phyloP scores from a whole-genome alignment of 495 filamentous ascomycete genomes.

The Lindgomyces ingoldianus region DNA sequence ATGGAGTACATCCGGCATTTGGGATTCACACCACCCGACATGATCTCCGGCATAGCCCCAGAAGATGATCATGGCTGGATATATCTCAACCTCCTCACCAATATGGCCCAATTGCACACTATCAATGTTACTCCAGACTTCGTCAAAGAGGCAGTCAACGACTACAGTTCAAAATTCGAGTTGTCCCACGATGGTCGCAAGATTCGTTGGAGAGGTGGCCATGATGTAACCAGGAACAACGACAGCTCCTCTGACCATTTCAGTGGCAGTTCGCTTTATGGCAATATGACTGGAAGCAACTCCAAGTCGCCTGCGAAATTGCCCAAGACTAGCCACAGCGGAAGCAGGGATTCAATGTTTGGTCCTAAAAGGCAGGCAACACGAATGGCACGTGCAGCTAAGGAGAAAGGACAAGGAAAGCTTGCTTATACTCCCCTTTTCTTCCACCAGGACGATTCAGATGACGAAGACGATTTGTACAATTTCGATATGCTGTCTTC shows the following conservation, averaged over 20 bases:
- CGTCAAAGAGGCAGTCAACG: conserved; percentile 64
- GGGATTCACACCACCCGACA: conserved; percentile 60
- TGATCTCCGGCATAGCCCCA: conserved; percentile 49
- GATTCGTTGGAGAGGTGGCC: conserved; percentile 71
- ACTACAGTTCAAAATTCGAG: conserved; percentile 69
- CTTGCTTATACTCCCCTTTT: conserved; percentile 47
- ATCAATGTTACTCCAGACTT: conserved; percentile 74
- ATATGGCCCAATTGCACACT: conserved; percentile 78
- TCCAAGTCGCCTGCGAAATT: conserved; percentile 7
- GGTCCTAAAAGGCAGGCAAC: conserved; percentile 8
- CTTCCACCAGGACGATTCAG: conserved; percentile 41
- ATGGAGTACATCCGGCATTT: conserved; percentile 74
- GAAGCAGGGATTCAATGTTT: conserved; percentile 6
- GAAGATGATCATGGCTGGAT: conserved; percentile 65
- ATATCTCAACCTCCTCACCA: conserved; percentile 77
- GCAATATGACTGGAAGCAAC: background rate
- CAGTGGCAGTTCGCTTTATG: conserved; percentile 18
- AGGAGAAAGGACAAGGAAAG: conserved; percentile 29
- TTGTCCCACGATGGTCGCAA: conserved; percentile 71
- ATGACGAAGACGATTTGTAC: conserved; percentile 35
- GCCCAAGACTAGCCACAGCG: conserved; percentile 3
- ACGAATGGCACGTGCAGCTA: conserved; percentile 1
- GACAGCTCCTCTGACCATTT: conserved; percentile 44
- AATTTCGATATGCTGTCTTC: conserved; percentile 19
- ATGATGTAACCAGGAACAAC: conserved; percentile 59